Percentiles rank a stretch among this genome's conserved stretches.
These are phyloP conservation scores for Fusarium chaquense DNA, from an alignment of 2,329 filamentous ascomycete genomes.

Conservation along the genomic window DNA sequence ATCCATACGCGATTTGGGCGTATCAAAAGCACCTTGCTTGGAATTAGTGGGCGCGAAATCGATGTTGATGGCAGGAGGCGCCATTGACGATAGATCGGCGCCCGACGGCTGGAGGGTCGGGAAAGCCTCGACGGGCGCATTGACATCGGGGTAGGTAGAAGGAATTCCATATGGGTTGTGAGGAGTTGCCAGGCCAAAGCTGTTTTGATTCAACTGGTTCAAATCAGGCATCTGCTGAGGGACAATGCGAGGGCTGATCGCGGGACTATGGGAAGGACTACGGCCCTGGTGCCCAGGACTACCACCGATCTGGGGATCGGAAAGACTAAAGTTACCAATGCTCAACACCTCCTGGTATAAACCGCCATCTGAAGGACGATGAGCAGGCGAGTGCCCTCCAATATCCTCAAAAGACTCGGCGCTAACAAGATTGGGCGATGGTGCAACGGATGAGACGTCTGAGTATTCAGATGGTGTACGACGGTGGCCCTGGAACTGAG, in stretches of 20 bases:
- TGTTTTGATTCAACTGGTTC: conserved; percentile 61
- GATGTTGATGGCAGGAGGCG: conserved; percentile 94
- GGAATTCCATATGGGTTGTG: conserved; percentile 55
- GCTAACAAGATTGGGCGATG: conserved; percentile 83
- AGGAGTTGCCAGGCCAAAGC: conserved; percentile 59
- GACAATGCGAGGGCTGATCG: conserved; percentile 72
- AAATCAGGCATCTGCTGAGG: conserved; percentile 68
- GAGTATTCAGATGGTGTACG: conserved; percentile 91
- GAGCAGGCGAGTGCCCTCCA: conserved; percentile 81
- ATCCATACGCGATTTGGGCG: conserved; percentile 73
- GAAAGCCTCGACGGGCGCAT: conserved; percentile 62
- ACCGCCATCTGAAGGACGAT: conserved; percentile 76
- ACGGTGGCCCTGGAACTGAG: conserved; percentile 82
- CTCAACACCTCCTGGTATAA: conserved; percentile 83
- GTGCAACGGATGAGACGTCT: conserved; percentile 86
- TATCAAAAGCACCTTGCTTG: conserved; percentile 53
- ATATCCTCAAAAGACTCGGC: conserved; percentile 83
- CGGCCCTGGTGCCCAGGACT: conserved; percentile 77
- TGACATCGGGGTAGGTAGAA: conserved; percentile 55
- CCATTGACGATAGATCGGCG: conserved; percentile 77
- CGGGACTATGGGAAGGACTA: conserved; percentile 81
- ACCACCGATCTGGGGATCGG: conserved; percentile 73
- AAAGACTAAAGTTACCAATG: conserved; percentile 84
- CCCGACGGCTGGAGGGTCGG: conserved; percentile 62
- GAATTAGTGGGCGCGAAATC: conserved; percentile 84